phyloP scores from a whole-genome alignment of 2,329 filamentous ascomycete genomes.

The Arthroderma sp. region DNA sequence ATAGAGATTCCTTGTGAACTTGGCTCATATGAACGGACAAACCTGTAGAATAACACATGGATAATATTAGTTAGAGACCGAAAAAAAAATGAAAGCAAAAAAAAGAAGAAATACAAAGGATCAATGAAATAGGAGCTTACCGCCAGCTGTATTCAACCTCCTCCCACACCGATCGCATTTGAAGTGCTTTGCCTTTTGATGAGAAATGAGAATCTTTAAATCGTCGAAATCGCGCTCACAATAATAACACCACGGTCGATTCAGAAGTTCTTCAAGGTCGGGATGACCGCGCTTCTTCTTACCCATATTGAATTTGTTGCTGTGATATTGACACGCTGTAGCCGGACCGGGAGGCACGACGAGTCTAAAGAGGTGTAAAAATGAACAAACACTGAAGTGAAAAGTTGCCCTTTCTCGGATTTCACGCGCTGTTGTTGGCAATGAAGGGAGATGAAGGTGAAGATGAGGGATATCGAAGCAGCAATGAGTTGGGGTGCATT shows the following conservation, averaged over 20 bases:
- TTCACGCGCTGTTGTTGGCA: too few relatives aligned
- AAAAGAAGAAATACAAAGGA: background rate
- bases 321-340: too few relatives aligned
- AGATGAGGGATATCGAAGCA: too few relatives aligned
- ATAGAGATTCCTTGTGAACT: conserved; percentile 88
- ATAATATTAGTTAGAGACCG: background rate
- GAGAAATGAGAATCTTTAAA: conserved; percentile 85
- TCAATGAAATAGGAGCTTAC: conserved; percentile 36
- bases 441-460: too few relatives aligned
- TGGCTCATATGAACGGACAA: conserved; percentile 95
- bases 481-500: too few relatives aligned
- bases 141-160: conserved; percentile 85
- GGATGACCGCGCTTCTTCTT: conserved; percentile 85
- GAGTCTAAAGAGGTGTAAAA: too few relatives aligned
- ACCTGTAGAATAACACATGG: conserved; percentile 40
- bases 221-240: conserved; percentile 99
- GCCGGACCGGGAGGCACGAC: too few relatives aligned
- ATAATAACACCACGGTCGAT: conserved; percentile 91
- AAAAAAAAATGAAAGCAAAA: background rate
- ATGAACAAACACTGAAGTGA: too few relatives aligned
- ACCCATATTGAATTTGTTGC: conserved; percentile 44
- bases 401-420: too few relatives aligned
- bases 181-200: conserved; percentile 99
- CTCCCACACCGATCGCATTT: conserved; percentile 87
- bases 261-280: conserved; percentile 75